Evolutionary conservation across 257 asterid genomes (phyloP).

Genomic region (Capsicum chinense): DNA sequence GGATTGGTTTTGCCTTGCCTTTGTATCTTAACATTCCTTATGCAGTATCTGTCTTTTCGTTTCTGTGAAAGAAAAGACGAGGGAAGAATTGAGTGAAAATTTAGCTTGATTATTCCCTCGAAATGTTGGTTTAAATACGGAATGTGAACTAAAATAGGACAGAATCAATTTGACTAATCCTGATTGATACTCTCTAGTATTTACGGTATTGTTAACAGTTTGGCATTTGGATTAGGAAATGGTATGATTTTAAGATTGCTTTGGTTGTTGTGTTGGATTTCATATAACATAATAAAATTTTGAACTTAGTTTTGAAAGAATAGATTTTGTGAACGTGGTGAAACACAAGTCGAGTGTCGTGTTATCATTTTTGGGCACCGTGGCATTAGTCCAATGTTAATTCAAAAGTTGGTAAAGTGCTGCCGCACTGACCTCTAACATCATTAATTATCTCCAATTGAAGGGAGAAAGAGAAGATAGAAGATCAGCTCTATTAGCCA

Average conservation of each 20-base stretch:
- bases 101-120: neutral
- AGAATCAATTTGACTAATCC: neutral
- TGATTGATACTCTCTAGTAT: neutral
- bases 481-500: slow-evolving; percentile 4
- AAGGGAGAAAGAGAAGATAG: neutral
- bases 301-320: neutral
- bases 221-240: slow-evolving; percentile 13
- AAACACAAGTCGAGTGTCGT: neutral
- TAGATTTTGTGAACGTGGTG: neutral
- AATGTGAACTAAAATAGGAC: neutral
- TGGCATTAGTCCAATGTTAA: neutral
- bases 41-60: neutral
- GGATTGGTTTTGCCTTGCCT: neutral
- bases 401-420: neutral
- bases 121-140: neutral
- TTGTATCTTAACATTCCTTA: neutral
- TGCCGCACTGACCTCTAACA: neutral
- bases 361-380: neutral
- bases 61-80: neutral
- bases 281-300: neutral
- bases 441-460: neutral
- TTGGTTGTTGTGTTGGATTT: neutral
- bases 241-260: neutral
- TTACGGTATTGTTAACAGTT: neutral
- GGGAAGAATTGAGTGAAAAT: slow-evolving; percentile 6